Percentiles rank a stretch among this genome's conserved stretches.
Evolutionary conservation across 2,329 filamentous ascomycete genomes (phyloP).

Genomic region (Ceratocystis lukuohia): DNA sequence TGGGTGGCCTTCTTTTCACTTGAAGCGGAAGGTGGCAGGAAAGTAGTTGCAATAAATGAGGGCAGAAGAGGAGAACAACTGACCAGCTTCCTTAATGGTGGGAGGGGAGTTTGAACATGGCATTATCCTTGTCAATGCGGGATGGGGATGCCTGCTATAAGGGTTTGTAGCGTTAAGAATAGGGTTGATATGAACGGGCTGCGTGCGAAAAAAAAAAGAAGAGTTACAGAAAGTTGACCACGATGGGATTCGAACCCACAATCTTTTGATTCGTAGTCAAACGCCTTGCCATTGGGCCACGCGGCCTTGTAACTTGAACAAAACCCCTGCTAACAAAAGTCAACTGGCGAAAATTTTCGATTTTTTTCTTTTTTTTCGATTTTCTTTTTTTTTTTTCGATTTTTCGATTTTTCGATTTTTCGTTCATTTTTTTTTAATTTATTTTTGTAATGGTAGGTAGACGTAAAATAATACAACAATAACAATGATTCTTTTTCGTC

Average conservation of each 20-base stretch:
- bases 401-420: neutral
- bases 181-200: neutral
- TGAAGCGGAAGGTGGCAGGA: neutral
- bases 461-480: too few relatives aligned
- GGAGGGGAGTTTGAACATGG: neutral
- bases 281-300: conserved; percentile 18
- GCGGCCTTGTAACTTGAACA: conserved; percentile 1
- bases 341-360: neutral
- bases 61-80: neutral
- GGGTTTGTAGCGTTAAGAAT: neutral
- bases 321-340: neutral
- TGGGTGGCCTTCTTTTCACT: neutral
- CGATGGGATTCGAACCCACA: conserved; percentile 14
- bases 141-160: neutral
- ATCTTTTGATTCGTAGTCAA: conserved; percentile 19
- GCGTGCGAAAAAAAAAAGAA: neutral
- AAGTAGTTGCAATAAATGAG: neutral
- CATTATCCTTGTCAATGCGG: neutral
- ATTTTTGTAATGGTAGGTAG: too few relatives aligned
- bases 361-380: neutral
- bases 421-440: neutral
- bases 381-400: neutral
- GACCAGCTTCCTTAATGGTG: neutral
- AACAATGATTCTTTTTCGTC: neutral
- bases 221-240: neutral